Conservation (phyloP, 2,329 filamentous ascomycete species). For the Coniochaeta prunicola region DNA sequence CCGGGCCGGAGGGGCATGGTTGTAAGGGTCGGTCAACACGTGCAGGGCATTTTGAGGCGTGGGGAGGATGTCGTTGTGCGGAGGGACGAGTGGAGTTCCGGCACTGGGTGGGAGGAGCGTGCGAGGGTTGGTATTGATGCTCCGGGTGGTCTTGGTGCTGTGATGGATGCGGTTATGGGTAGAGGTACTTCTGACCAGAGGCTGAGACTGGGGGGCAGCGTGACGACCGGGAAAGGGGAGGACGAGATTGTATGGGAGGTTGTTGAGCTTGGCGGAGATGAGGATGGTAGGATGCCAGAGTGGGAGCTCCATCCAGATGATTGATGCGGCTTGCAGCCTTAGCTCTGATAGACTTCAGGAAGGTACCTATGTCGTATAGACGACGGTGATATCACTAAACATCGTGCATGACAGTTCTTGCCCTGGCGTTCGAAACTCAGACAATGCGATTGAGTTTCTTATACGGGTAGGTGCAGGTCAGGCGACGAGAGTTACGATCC, state of each 20-base stretch:
- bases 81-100: slow-evolving; percentile 40
- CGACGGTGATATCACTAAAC: no score
- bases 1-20: slow-evolving; percentile 38
- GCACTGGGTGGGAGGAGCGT: background rate
- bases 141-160: background rate
- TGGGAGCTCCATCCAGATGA: background rate
- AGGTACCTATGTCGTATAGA: no score
- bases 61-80: slow-evolving; percentile 39
- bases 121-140: background rate
- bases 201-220: background rate
- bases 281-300: background rate
- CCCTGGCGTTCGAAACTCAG: no score
- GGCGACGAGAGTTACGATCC: no score
- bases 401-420: no score
- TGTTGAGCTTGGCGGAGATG: background rate
- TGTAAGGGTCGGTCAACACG: slow-evolving; percentile 44
- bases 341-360: no score
- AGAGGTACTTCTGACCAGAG: background rate
- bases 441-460: no score
- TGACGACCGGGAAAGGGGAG: background rate
- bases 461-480: no score
- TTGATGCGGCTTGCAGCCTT: no score
- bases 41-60: slow-evolving; percentile 47
- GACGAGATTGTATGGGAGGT: background rate
- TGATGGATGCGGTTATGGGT: background rate